Conservation (phyloP, 208 protist species). For the Porcisia hertigi region DNA sequence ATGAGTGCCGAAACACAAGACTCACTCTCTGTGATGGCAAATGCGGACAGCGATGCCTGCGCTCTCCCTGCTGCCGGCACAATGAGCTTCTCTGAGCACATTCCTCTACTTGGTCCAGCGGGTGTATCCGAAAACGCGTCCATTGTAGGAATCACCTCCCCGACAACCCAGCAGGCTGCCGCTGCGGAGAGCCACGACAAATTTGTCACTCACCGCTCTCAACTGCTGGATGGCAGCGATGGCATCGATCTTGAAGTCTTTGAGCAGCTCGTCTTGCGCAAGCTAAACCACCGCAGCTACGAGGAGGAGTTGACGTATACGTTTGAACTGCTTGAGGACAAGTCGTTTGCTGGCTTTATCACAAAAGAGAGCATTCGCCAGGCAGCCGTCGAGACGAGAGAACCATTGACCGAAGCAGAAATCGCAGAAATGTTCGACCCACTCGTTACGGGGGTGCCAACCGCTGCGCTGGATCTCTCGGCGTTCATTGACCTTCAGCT, state of each 20-base stretch:
- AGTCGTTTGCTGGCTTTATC: slow-evolving; percentile 77
- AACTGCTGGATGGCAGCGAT: slow-evolving; percentile 44
- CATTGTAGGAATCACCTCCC: neutral
- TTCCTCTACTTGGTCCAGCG: neutral
- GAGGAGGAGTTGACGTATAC: slow-evolving; percentile 74
- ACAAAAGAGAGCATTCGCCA: slow-evolving; percentile 76
- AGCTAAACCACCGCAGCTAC: slow-evolving; percentile 61
- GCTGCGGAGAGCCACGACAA: neutral
- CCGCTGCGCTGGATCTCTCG: slow-evolving; percentile 69
- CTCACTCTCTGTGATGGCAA: neutral
- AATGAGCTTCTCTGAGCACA: neutral
- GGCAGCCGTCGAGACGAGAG: slow-evolving; percentile 55
- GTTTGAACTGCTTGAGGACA: slow-evolving; percentile 79
- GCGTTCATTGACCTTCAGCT: slow-evolving; percentile 70
- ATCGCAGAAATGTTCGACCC: slow-evolving; percentile 86
- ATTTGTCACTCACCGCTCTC: slow-evolving; percentile 16
- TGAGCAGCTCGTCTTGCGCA: slow-evolving; percentile 71
- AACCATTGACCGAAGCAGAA: slow-evolving; percentile 78
- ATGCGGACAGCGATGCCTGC: neutral
- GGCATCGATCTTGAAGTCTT: slow-evolving; percentile 68
- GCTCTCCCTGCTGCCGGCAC: neutral
- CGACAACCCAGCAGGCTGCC: neutral
- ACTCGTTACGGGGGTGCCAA: slow-evolving; percentile 73
- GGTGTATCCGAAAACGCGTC: neutral
- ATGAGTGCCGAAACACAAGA: neutral